Evolutionary conservation across 768 basidiomycete genomes (phyloP), one percentile per base, ranked within the genome.

Genomic region (Podaxis carcinomalis): DNA sequence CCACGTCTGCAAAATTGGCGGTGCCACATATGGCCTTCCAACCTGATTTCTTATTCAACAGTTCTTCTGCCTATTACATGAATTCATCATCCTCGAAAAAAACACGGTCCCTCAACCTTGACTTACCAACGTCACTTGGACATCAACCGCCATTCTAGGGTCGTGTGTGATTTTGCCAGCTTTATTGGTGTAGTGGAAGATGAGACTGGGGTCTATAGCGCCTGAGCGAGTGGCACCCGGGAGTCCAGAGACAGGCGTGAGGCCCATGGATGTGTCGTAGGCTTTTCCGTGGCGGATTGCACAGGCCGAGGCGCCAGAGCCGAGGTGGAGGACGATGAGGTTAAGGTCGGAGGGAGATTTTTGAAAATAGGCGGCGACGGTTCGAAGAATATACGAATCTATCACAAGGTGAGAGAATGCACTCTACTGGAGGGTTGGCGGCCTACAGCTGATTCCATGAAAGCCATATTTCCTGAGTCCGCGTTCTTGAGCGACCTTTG

Each of bases 381-480:
- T 72, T 46, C 82, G 80, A 5, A 88, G 80, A 69, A 95, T 92
- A 66, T 82, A 89, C 0, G 83, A 74, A 63, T 90, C 89, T 89
- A 36, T n/a, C n/a, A 2, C 63, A 11, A 7, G 7, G 39, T 55
- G 5, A 55, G 21, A 36, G 42, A 36, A 50, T 21, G 51, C 11
- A 44, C 36, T 14, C 5, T 32, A 9, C 7, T 7, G 32, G 32
- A 32, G 7, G 7, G 32, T 32, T 32, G 32, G 32, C 9, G 7
- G 7, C 32, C 32, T 63, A 84, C 88, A 90, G 65, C 87, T 88
- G 66, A 94, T 69, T 2, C 95, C 95, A 67, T 97, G 95, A 72
- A 95, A 95, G 16, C 95, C 95, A 68, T 95, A 96, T 72, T 93
- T 95, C 69, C 85, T 85, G 49, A 96, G 78, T 0, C 90, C 89